These are phyloP conservation scores for Plasmodium coatneyi DNA, from an alignment of 169 alveolate species.

Conservation along the genomic window DNA sequence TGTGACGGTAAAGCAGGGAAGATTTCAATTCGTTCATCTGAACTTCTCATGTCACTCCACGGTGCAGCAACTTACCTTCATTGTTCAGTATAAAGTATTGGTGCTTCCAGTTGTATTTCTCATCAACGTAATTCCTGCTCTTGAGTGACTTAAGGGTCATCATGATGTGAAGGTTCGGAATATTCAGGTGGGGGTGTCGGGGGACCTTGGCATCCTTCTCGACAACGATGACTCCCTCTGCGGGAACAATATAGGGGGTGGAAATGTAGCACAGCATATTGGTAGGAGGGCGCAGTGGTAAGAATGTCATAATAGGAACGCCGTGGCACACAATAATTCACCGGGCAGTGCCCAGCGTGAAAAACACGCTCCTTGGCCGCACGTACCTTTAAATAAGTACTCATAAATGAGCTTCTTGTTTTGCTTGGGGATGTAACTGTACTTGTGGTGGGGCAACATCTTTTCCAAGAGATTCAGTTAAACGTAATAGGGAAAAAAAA, in stretches of 20 bases:
- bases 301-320: background rate
- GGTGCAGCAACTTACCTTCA: slow-evolving; percentile 77
- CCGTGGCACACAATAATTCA: background rate
- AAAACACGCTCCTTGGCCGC: background rate
- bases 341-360: background rate
- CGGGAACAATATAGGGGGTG: background rate
- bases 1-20: background rate
- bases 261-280: background rate
- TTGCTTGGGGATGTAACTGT: slow-evolving; percentile 86
- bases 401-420: slow-evolving; percentile 81
- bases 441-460: slow-evolving; percentile 76
- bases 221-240: slow-evolving; percentile 91
- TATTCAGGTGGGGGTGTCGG: slow-evolving; percentile 87
- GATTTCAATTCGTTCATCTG: background rate
- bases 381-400: slow-evolving; percentile 84
- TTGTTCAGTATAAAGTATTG: slow-evolving; percentile 90
- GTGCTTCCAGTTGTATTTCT: slow-evolving; percentile 93
- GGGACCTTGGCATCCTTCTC: slow-evolving; percentile 89
- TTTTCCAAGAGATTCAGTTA: slow-evolving; percentile 11
- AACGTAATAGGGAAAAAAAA: background rate
- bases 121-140: slow-evolving; percentile 90
- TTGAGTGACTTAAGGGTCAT: slow-evolving; percentile 90
- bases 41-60: background rate
- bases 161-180: slow-evolving; percentile 93
- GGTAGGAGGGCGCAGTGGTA: background rate